phyloP scores from a whole-genome alignment of 441 rosid genomes.

The Raphanus hybrid region DNA sequence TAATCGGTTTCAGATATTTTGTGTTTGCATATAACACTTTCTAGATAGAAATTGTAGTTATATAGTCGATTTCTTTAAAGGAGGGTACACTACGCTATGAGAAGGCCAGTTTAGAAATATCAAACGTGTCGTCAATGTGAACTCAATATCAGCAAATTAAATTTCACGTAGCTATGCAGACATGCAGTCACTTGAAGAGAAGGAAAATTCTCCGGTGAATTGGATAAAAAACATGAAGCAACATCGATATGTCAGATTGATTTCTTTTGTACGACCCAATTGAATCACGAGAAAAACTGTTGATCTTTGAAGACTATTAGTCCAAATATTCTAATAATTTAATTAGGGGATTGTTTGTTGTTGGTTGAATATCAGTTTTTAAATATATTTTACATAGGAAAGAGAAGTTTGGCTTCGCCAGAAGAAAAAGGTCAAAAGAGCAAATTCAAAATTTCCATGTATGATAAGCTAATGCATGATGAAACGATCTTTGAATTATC shows the following conservation, averaged over 20 bases:
- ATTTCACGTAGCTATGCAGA: slow-evolving; percentile 1
- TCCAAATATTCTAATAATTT: slow-evolving; percentile 6
- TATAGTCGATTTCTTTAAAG: not conserved
- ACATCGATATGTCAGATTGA: slow-evolving; percentile 9
- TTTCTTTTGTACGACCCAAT: slow-evolving; percentile 14
- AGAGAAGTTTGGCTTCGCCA: slow-evolving; percentile 1
- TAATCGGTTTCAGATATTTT: not conserved
- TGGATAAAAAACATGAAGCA: slow-evolving; percentile 11
- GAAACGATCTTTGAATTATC: slow-evolving; percentile 18
- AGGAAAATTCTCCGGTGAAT: slow-evolving; percentile 4
- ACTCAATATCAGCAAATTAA: not conserved
- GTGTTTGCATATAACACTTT: not conserved
- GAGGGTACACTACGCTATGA: not conserved
- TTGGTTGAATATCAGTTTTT: not conserved
- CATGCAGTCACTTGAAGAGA: not conserved
- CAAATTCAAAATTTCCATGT: not conserved
- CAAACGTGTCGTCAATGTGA: not conserved
- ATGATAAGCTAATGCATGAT: slow-evolving; percentile 24
- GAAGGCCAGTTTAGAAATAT: not conserved
- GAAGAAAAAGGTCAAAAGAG: slow-evolving; percentile 14
- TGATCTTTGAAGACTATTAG: slow-evolving; percentile 10
- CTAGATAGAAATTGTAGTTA: not conserved
- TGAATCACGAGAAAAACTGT: not conserved
- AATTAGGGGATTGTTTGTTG: slow-evolving; percentile 1
- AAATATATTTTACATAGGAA: slow-evolving; percentile 6